These are phyloP conservation scores for Pythium grandisporangium DNA, from an alignment of 352 stramenopile species.

Conservation along the genomic window DNA sequence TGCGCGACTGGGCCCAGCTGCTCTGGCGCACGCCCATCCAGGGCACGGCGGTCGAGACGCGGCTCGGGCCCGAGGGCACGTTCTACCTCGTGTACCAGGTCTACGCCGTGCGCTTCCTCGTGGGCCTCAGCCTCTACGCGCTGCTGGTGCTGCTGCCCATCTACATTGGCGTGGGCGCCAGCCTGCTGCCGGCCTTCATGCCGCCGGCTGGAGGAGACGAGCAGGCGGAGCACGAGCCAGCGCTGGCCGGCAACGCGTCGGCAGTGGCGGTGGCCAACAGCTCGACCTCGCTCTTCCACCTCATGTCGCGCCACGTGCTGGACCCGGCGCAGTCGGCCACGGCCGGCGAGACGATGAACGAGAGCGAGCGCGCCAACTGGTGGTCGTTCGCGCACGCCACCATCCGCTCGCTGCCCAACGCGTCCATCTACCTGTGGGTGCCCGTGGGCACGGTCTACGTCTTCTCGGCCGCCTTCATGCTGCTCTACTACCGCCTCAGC, in stretches of 20 bases:
- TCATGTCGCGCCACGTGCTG: too few relatives aligned
- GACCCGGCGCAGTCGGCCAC: neutral
- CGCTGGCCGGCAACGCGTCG: neutral
- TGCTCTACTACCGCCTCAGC: conserved; percentile 66
- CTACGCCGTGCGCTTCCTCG: conserved; percentile 60
- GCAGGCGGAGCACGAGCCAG: conserved; percentile 2
- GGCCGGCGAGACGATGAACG: neutral
- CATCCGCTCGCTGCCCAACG: conserved; percentile 67
- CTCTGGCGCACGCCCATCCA: conserved; percentile 67
- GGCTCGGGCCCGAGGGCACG: conserved; percentile 63
- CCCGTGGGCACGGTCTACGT: conserved; percentile 66
- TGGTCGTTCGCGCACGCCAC: conserved; percentile 76
- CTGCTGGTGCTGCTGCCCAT: conserved; percentile 62
- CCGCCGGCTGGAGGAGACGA: neutral
- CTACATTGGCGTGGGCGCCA: conserved; percentile 49
- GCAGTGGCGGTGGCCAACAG: neutral
- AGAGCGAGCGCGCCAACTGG: conserved; percentile 27
- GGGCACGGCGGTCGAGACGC: conserved; percentile 47
- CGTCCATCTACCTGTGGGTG: conserved; percentile 73
- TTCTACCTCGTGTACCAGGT: conserved; percentile 83
- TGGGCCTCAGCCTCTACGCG: conserved; percentile 49
- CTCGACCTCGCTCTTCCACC: conserved; percentile 1
- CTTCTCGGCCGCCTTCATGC: conserved; percentile 61
- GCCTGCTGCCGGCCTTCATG: conserved; percentile 6
- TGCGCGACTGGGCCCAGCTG: conserved; percentile 51